These are phyloP conservation scores for Phytophthora fragariaefolia DNA, from an alignment of 352 stramenopile genomes.

Conservation along the genomic window DNA sequence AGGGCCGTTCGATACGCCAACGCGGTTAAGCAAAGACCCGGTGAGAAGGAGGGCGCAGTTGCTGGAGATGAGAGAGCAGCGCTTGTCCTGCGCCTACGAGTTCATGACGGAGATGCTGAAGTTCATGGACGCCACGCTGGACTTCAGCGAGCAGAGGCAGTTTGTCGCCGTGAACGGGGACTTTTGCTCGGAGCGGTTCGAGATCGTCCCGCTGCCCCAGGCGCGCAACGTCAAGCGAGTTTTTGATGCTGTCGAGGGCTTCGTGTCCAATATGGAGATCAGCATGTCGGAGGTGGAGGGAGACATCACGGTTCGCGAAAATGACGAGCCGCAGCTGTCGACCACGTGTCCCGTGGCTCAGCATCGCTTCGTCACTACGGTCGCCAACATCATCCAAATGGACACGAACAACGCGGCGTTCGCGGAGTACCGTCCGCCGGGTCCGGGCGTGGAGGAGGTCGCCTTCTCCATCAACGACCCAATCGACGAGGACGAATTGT, in stretches of 20 bases:
- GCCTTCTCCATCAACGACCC: constrained; percentile 44
- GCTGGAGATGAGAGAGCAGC: constrained; percentile 40
- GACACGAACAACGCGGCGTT: constrained; percentile 53
- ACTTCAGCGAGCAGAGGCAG: constrained; percentile 49
- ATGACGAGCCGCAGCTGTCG: constrained; percentile 27
- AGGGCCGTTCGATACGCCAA: constrained; percentile 36
- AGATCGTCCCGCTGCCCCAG: constrained; percentile 38
- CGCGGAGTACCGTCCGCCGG: constrained; percentile 27
- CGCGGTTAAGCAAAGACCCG: constrained; percentile 24
- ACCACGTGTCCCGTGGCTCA: constrained; percentile 19
- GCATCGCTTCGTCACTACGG: constrained; percentile 40
- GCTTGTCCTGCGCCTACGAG: constrained; percentile 41
- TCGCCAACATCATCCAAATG: constrained; percentile 30
- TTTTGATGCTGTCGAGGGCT: constrained; percentile 44
- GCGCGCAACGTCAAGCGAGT: constrained; percentile 35
- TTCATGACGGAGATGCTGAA: constrained; percentile 47
- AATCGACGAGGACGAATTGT: constrained; percentile 58
- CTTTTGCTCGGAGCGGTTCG: constrained; percentile 48
- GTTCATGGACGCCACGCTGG: constrained; percentile 39
- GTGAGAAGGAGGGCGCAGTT: constrained; percentile 16
- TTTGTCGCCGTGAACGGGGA: constrained; percentile 46
- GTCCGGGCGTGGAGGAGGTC: constrained; percentile 23
- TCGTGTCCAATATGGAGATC: constrained; percentile 52
- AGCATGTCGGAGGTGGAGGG: constrained; percentile 47
- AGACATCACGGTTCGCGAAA: constrained; percentile 50